Base-by-base conservation (phyloP, 768 basidiomycete species). In the Asterophora lycoperdoides region DNA sequence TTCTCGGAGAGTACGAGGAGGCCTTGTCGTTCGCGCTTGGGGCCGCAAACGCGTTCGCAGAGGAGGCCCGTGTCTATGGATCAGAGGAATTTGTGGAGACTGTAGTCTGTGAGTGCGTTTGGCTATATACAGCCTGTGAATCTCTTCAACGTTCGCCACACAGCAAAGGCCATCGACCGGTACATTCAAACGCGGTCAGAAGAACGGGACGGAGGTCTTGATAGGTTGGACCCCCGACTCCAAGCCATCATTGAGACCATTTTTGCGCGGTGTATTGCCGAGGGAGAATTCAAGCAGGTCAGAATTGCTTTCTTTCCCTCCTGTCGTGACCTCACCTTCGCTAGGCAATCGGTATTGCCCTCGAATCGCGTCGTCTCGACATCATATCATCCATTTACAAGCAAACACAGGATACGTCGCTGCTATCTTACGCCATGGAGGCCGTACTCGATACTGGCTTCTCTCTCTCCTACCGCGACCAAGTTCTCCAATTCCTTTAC, bases 141-240 rank as follows among this genome's bases (percentile, higher is more conserved):
- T 36, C 52, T 19, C 49, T 46, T 42, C 41, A 41, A 20, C 48
- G 29, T 44, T 38, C 51, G 23, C 23, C 44, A 18, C 53, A 96
- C 53, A 96, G 95, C 96, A 59, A 94, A 91, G 64, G 93, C 93
- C 44, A 93, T 99, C 59, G 96, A 99, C 77, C 79, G 84, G 48
- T 98, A 96, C 60, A 89, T 97, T 55, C 70, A 80, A 44, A 70
- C 79, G 26, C 82, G 90, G 30, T 64, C 77, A 1, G 74, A 81
- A 48, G 84, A 84, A 53, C 73, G 76, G 54, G 62, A 69, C 9
- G 67, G 62, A 1, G 74, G 75, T 48, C 69, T 73, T 8, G 75
- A 76, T 34, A 83, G 83, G 64, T 79, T 93, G 43, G 95, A 97
- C 60, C 68, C 84, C 5, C 81, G 88, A 37, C 71, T 98, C 40